phyloP scores from a whole-genome alignment of 1,284 basidiomycete species.

The Austroboletus olivaceoglutinosus region DNA sequence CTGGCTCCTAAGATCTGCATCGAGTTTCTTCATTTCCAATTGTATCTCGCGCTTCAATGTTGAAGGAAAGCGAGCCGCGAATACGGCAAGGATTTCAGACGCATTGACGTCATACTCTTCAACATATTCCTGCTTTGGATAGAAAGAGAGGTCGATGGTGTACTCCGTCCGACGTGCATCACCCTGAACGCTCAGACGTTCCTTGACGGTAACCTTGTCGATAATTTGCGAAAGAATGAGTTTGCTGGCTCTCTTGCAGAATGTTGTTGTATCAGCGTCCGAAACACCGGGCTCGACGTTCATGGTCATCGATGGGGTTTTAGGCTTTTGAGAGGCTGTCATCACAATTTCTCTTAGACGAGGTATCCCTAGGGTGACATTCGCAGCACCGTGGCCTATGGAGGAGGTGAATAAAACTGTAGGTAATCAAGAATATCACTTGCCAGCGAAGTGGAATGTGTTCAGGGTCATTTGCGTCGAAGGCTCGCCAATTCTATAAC shows the following conservation, averaged over 20 bases:
- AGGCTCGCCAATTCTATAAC: conserved; percentile 87
- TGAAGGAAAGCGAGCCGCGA: conserved; percentile 80
- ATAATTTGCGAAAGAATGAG: conserved; percentile 89
- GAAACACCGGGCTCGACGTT: conserved; percentile 59
- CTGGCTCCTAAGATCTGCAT: conserved; percentile 80
- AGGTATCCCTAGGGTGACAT: conserved; percentile 98
- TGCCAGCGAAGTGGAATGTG: conserved; percentile 98
- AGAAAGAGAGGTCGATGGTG: conserved; percentile 82
- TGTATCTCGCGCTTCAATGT: conserved; percentile 85
- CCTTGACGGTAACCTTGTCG: conserved; percentile 81
- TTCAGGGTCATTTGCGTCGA: conserved; percentile 99
- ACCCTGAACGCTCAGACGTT: conserved; percentile 71
- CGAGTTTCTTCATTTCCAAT: conserved; percentile 83
- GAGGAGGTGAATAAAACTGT: conserved; percentile 6
- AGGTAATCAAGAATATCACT: conserved; percentile 21
- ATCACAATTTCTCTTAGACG: conserved; percentile 99
- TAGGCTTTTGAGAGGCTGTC: conserved; percentile 96
- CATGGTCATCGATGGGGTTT: conserved; percentile 98
- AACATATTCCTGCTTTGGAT: conserved; percentile 82
- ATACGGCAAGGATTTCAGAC: conserved; percentile 70
- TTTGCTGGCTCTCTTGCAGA: conserved; percentile 90
- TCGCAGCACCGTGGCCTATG: conserved; percentile 96
- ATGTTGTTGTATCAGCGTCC: conserved; percentile 63
- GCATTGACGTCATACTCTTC: conserved; percentile 83
- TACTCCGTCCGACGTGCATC: conserved; percentile 78